These are phyloP conservation scores for Botrytis medusae DNA, from an alignment of 2,329 filamentous ascomycete species.

Conservation along the genomic window DNA sequence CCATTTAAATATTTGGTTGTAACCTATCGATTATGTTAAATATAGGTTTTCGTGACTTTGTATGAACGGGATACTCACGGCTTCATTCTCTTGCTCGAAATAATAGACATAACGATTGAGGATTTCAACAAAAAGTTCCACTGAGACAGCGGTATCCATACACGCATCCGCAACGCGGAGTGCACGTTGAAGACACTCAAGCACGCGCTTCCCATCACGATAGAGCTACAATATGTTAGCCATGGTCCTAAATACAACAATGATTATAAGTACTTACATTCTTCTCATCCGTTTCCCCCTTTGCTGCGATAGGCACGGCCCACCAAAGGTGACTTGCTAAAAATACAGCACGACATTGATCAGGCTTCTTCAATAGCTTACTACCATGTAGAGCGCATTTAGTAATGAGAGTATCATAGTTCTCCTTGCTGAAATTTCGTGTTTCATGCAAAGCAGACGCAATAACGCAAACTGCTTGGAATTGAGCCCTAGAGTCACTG, in stretches of 20 bases:
- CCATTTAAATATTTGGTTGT: conserved; percentile 98
- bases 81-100: conserved; percentile 98
- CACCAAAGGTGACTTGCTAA: conserved; percentile 97
- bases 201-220: conserved; percentile 92
- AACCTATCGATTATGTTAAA: conserved; percentile 48
- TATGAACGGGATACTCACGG: conserved; percentile 52
- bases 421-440: conserved; percentile 90
- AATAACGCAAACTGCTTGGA: conserved; percentile 95
- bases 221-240: conserved; percentile 65
- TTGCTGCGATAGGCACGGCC: conserved; percentile 79
- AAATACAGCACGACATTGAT: conserved; percentile 96
- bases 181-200: conserved; percentile 93
- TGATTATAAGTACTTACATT: conserved; percentile 55
- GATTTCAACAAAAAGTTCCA: conserved; percentile 98
- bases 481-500: conserved; percentile 93
- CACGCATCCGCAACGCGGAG: conserved; percentile 96
- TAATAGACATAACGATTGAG: conserved; percentile 98
- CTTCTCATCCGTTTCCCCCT: conserved; percentile 82
- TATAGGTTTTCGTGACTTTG: conserved; percentile 16
- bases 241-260: not conserved
- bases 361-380: conserved; percentile 94
- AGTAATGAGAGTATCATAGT: conserved; percentile 97
- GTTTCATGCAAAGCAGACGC: conserved; percentile 86
- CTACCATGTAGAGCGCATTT: conserved; percentile 96
- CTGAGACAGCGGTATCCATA: conserved; percentile 97